Conservation (phyloP, 805 yeast species). For the Lachancea fermentati region DNA sequence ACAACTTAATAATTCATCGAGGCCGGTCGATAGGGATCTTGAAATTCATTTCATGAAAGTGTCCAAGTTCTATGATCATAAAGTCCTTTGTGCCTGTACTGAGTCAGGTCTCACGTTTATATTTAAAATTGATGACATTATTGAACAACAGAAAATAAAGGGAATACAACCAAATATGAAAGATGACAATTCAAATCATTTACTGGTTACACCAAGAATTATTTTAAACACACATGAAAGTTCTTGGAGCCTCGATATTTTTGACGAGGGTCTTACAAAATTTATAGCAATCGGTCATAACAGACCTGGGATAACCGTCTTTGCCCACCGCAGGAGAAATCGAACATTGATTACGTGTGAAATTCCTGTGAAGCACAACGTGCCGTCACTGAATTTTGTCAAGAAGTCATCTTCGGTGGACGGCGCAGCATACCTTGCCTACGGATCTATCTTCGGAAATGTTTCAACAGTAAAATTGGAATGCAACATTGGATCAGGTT, state of each 20-base stretch:
- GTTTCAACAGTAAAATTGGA: constrained; percentile 16
- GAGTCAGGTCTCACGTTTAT: constrained; percentile 53
- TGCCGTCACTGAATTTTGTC: constrained; percentile 17
- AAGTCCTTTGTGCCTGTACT: constrained; percentile 43
- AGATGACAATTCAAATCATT: not conserved
- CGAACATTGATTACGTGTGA: constrained; percentile 7
- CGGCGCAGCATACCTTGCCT: constrained; percentile 14
- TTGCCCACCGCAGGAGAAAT: constrained; percentile 6
- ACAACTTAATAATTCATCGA: not conserved
- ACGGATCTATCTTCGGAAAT: constrained; percentile 20
- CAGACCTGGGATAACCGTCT: constrained; percentile 18
- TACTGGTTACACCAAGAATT: constrained; percentile 6
- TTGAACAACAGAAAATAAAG: constrained; percentile 10
- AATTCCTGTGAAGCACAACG: constrained; percentile 15
- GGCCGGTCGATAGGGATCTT: constrained; percentile 25
- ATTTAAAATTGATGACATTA: constrained; percentile 31
- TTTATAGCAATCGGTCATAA: constrained; percentile 22
- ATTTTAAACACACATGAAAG: constrained; percentile 13
- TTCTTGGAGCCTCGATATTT: constrained; percentile 24
- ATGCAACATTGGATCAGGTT: not conserved
- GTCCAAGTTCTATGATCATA: constrained; percentile 33
- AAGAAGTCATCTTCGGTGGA: constrained; percentile 9
- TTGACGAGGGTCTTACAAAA: constrained; percentile 2
- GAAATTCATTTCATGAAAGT: constrained; percentile 47
- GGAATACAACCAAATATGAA: not conserved